Base-by-base conservation (phyloP, 2,329 filamentous ascomycete species). In the Colletotrichum chlorophyti region DNA sequence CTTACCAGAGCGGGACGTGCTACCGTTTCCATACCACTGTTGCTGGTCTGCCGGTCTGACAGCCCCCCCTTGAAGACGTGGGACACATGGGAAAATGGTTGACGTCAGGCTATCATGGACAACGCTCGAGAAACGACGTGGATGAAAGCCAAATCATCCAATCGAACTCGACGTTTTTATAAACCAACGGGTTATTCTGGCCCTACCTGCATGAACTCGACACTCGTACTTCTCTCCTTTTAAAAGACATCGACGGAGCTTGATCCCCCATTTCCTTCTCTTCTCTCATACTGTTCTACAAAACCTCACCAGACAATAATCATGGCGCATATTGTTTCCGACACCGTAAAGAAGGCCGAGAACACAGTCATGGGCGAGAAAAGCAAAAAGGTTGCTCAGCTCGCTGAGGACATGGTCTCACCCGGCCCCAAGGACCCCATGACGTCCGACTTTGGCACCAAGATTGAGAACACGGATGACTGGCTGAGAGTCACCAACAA, bases 401-500 rank as follows among this genome's bases (percentile, higher is more conserved):
- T 93, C 43, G 71, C 78, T 23, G 73, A 74, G 35, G 76, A 87
- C 61, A 89, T 77, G 4, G 82, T 85, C 52, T 80, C 91, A 68
- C 79, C 85, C 2, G 75, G 82, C 40, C 73, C 82, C 46, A 80
- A 84, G 32, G 78, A 81, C 27, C 80, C 83, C 34, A 84, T 93
- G 64, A 94, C 91, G 0, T 89, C 88, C 45, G 91, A 96, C 67
- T 91, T 83, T 74, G 92, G 92, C 19, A 85, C 89, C 24, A 91
- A 88, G 72, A 83, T 92, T 66, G 76, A 78, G 37, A 89, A 89
- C 66, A 88, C 88, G 1, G 92, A 96, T 67, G 83, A 93, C 69
- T 95, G 91, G 91, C 77, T 96, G 51, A 85, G 83, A 49, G 80
- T 88, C 5, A 82, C 77, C 23, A 86, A 76, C 31, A 79, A 86